A percentile compares a stretch with the other conserved stretches of the same genome.
Conservation (phyloP, 371 early-diverging fungal genomes). For the Thermomucor indicae-seudaticae region DNA sequence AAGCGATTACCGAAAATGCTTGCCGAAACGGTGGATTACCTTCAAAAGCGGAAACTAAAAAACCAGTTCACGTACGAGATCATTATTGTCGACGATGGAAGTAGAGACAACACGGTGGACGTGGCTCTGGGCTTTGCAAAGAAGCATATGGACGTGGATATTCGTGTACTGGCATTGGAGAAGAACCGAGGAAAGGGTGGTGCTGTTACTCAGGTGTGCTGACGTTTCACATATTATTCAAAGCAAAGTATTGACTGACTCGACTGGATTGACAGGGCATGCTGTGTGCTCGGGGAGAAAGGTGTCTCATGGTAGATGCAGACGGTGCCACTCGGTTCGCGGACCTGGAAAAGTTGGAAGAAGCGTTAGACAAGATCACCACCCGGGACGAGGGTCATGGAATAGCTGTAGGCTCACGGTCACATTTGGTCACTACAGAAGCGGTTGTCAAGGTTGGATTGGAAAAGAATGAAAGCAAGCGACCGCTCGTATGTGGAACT, state of each 20-base stretch:
- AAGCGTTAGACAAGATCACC: conserved; percentile 31
- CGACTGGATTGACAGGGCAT: conserved; percentile 60
- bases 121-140: conserved; percentile 68
- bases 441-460: conserved; percentile 87
- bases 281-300: conserved; percentile 72
- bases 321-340: conserved; percentile 92
- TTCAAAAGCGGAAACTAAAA: conserved; percentile 39
- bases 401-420: conserved; percentile 85
- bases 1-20: conserved; percentile 82
- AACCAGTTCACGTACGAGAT: conserved; percentile 71
- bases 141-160: conserved; percentile 42
- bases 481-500: no score
- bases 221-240: neutral
- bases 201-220: conserved; percentile 81
- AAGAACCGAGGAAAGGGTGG: conserved; percentile 95
- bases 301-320: conserved; percentile 90
- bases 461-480: neutral
- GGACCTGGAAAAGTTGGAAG: conserved; percentile 68
- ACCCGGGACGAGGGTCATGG: conserved; percentile 45
- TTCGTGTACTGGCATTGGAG: conserved; percentile 75
- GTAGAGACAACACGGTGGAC: conserved; percentile 70
- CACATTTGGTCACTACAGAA: conserved; percentile 83
- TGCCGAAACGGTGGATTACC: conserved; percentile 68
- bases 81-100: conserved; percentile 90
- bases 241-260: neutral